These are phyloP conservation scores for Skeletonema potamos DNA, from an alignment of 108 stramenopile species.

Conservation along the genomic window DNA sequence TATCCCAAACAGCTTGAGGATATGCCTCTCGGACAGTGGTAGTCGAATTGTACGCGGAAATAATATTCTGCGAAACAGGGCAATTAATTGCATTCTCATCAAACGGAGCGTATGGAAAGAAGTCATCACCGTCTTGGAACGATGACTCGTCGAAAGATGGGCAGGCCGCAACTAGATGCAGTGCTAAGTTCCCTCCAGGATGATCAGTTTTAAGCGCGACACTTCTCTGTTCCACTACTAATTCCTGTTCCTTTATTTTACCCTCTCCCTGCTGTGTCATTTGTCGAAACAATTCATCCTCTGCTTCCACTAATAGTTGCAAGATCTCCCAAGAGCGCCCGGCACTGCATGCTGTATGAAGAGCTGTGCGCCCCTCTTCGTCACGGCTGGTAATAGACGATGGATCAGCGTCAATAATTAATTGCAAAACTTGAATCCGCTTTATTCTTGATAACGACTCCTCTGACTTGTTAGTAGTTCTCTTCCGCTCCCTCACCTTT, in stretches of 20 bases:
- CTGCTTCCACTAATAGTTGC: conserved; percentile 19
- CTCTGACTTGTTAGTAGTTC: not conserved
- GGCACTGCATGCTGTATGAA: conserved; percentile 36
- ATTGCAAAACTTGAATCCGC: conserved; percentile 23
- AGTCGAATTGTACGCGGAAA: conserved; percentile 26
- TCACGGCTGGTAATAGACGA: conserved; percentile 16
- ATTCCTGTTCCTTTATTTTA: not conserved
- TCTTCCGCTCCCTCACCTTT: conserved; percentile 9
- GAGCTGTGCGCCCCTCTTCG: conserved; percentile 32
- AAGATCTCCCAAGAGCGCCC: conserved; percentile 23
- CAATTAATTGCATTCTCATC: conserved; percentile 5
- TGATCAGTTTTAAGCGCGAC: conserved; percentile 18
- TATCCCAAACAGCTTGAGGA: conserved; percentile 33
- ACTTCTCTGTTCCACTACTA: not conserved
- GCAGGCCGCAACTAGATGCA: conserved; percentile 32
- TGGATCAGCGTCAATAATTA: conserved; percentile 22
- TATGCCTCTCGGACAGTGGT: conserved; percentile 13
- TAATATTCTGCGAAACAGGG: conserved; percentile 7
- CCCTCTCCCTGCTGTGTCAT: not conserved
- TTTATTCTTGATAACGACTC: not conserved
- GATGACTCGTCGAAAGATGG: conserved; percentile 19
- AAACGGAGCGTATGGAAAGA: not conserved
- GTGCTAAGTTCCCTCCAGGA: conserved; percentile 22
- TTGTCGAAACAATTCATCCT: not conserved
- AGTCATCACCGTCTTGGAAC: not conserved